Conservation (phyloP, 2,329 filamentous ascomycete species). For the Fusarium sp. region DNA sequence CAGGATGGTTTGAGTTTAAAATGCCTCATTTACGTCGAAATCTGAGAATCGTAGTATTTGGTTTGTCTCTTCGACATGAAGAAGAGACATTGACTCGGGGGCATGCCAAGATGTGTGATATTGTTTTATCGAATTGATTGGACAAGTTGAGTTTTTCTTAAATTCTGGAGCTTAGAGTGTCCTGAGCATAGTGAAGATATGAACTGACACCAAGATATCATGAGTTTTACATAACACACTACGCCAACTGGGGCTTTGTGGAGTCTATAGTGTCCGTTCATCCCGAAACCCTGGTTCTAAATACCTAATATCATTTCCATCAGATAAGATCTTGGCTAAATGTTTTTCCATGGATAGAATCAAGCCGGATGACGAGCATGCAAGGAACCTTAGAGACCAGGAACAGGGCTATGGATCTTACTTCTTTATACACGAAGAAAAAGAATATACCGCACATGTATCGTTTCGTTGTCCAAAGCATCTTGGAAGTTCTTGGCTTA, state of each 20-base stretch:
- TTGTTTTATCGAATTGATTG: too few species aligned
- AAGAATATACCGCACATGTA: background rate
- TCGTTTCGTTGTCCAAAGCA: background rate
- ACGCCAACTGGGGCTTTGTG: background rate
- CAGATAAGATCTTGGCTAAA: constrained; percentile 28
- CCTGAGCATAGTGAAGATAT: background rate
- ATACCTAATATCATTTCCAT: constrained; percentile 5
- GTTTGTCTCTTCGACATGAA: too few species aligned
- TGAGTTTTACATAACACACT: background rate
- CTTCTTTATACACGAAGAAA: background rate
- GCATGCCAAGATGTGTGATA: background rate
- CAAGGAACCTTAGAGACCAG: background rate
- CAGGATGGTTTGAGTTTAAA: background rate
- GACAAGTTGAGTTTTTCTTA: background rate
- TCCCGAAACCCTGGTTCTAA: constrained; percentile 5
- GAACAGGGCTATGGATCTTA: background rate
- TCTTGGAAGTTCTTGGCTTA: background rate
- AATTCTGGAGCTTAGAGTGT: background rate
- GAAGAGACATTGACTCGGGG: background rate
- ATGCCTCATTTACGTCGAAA: background rate
- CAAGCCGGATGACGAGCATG: background rate
- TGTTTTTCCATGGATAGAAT: background rate
- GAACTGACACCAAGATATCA: background rate
- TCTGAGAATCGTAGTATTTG: background rate
- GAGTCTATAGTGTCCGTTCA: background rate